phyloP scores from a whole-genome alignment of 2,329 filamentous ascomycete species.

The Daldinia sp. region DNA sequence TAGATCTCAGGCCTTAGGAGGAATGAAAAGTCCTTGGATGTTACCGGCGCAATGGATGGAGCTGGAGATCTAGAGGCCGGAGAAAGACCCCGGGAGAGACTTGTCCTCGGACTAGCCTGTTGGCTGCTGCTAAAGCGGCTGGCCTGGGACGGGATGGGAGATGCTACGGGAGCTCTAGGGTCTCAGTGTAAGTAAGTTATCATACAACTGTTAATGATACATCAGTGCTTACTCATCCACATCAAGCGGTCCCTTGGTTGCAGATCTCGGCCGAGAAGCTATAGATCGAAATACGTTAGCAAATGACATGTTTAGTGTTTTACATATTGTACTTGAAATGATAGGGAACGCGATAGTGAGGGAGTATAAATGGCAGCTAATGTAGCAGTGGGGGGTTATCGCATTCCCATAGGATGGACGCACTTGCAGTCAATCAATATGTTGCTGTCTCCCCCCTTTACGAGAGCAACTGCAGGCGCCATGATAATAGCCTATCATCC shows the following conservation, averaged over 20 bases:
- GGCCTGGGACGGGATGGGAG: conserved; percentile 45
- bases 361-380: neutral
- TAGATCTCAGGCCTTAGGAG: conserved; percentile 85
- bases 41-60: conserved; percentile 53
- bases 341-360: neutral
- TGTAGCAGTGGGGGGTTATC: conserved; percentile 16
- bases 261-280: conserved; percentile 73
- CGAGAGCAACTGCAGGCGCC: neutral
- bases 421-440: conserved; percentile 17
- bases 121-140: conserved; percentile 46
- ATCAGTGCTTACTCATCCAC: conserved; percentile 72
- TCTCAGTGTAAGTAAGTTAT: conserved; percentile 44
- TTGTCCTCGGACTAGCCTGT: conserved; percentile 45
- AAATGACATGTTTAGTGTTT: conserved; percentile 38
- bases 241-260: conserved; percentile 84
- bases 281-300: conserved; percentile 48
- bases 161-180: conserved; percentile 45
- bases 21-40: conserved; percentile 81
- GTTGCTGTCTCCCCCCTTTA: conserved; percentile 4
- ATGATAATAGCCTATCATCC: conserved; percentile 12
- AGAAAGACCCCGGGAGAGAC: conserved; percentile 42
- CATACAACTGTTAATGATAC: conserved; percentile 25
- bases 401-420: conserved; percentile 25
- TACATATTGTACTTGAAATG: conserved; percentile 2
- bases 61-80: conserved; percentile 42